A percentile compares a stretch with the other conserved stretches of the same genome.
Evolutionary conservation across 169 alveolate species (phyloP).

Genomic region (Cryptosporidium bovis): DNA sequence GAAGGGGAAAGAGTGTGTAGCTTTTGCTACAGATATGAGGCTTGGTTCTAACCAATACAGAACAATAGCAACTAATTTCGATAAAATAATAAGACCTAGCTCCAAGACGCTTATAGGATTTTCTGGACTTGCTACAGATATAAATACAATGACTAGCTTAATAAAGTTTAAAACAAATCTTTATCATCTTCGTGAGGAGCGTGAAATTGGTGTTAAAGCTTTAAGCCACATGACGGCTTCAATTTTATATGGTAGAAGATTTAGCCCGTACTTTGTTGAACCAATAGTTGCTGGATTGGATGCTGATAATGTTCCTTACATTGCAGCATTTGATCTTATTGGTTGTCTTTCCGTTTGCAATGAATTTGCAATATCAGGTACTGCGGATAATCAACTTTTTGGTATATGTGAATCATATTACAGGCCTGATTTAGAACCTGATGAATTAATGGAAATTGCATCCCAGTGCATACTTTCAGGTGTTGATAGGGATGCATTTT

Average conservation of each 20-base stretch:
- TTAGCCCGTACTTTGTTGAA: slow-evolving; percentile 92
- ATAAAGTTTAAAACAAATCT: slow-evolving; percentile 90
- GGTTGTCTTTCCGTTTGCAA: slow-evolving; percentile 88
- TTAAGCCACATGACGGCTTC: slow-evolving; percentile 90
- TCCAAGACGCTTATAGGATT: slow-evolving; percentile 89
- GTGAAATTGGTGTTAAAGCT: slow-evolving; percentile 89
- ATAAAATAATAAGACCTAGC: slow-evolving; percentile 90
- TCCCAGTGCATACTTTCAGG: slow-evolving; percentile 95
- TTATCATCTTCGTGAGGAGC: slow-evolving; percentile 88
- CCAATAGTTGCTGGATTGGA: slow-evolving; percentile 94
- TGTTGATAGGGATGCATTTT: slow-evolving; percentile 93
- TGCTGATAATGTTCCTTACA: slow-evolving; percentile 85
- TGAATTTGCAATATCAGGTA: slow-evolving; percentile 95
- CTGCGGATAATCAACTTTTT: slow-evolving; percentile 93
- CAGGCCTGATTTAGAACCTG: slow-evolving; percentile 91
- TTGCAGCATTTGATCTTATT: slow-evolving; percentile 90
- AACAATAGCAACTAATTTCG: slow-evolving; percentile 88
- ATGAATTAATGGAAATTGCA: slow-evolving; percentile 92
- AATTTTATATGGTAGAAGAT: slow-evolving; percentile 89
- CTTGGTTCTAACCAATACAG: slow-evolving; percentile 89
- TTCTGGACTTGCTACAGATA: slow-evolving; percentile 93
- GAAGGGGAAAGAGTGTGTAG: slow-evolving; percentile 96
- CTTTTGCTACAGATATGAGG: slow-evolving; percentile 95
- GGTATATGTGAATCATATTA: slow-evolving; percentile 97
- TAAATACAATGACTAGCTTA: slow-evolving; percentile 87